These are phyloP conservation scores for Sarocladium strictum DNA, from an alignment of 2,329 filamentous ascomycete species.

Conservation along the genomic window DNA sequence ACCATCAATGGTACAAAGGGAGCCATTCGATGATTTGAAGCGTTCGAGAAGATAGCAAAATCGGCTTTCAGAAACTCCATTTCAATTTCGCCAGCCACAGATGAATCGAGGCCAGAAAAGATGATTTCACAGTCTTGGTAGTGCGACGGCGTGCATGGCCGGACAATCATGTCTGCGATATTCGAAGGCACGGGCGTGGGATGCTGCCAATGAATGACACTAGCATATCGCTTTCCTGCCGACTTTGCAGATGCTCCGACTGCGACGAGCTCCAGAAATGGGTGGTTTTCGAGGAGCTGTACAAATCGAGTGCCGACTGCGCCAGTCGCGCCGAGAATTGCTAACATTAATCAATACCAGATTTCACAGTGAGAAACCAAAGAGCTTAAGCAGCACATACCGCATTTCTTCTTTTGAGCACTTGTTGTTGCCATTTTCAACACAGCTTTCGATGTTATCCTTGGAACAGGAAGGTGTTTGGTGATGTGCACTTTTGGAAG, in stretches of 20 bases:
- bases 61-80: conserved; percentile 85
- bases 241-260: background rate
- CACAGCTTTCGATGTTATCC: background rate
- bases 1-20: conserved; percentile 89
- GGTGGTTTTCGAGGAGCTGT: background rate
- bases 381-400: background rate
- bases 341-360: background rate
- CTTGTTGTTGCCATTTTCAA: background rate
- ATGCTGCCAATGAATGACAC: conserved; percentile 1
- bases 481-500: background rate
- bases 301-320: conserved; percentile 2
- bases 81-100: conserved; percentile 85
- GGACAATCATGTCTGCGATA: conserved; percentile 75
- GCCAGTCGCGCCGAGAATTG: conserved; percentile 2
- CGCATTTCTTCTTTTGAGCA: background rate
- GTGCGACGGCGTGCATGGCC: conserved; percentile 74
- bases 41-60: conserved; percentile 92
- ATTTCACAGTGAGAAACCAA: background rate
- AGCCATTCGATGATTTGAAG: conserved; percentile 92
- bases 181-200: conserved; percentile 23
- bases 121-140: conserved; percentile 89
- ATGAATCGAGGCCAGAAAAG: conserved; percentile 87
- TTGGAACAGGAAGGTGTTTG: background rate
- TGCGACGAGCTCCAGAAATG: background rate
- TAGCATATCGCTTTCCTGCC: conserved; percentile 1